Percentiles rank a stretch among this genome's conserved stretches.
Evolutionary conservation across 768 basidiomycete genomes (phyloP).

Genomic region (Inosperma sp.): DNA sequence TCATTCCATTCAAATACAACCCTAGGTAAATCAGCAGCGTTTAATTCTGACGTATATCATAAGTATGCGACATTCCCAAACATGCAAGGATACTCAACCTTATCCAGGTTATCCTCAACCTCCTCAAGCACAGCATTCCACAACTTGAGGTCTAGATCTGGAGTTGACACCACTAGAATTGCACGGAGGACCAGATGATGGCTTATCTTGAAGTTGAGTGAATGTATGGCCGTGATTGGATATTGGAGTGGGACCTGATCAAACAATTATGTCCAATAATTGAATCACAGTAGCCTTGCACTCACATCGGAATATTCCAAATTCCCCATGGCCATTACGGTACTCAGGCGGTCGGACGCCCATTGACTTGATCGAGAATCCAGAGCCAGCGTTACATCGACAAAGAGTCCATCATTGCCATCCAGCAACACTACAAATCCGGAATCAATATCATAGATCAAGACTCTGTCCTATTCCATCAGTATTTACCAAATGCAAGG

Average conservation of each 20-base stretch:
- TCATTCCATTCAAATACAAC: no score
- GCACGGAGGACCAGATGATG: slow-evolving; percentile 49
- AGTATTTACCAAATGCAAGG: slow-evolving; percentile 5
- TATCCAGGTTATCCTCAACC: slow-evolving; percentile 11
- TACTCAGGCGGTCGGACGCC: slow-evolving; percentile 49
- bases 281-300: slow-evolving; percentile 5
- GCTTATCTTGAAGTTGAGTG: slow-evolving; percentile 38
- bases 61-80: no score
- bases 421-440: slow-evolving; percentile 48
- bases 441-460: slow-evolving; percentile 49
- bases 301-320: slow-evolving; percentile 46
- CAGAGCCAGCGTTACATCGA: slow-evolving; percentile 54
- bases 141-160: slow-evolving; percentile 43
- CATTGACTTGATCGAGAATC: slow-evolving; percentile 38
- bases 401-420: slow-evolving; percentile 45
- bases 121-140: slow-evolving; percentile 37
- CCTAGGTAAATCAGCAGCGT: no score
- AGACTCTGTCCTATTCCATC: slow-evolving; percentile 41
- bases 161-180: slow-evolving; percentile 43
- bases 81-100: neutral
- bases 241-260: slow-evolving; percentile 37
- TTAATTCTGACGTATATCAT: no score
- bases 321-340: slow-evolving; percentile 54
- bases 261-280: slow-evolving; percentile 6
- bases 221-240: slow-evolving; percentile 40